These are phyloP conservation scores for Pleurotus platypus DNA, from an alignment of 768 basidiomycete genomes.

Conservation along the genomic window DNA sequence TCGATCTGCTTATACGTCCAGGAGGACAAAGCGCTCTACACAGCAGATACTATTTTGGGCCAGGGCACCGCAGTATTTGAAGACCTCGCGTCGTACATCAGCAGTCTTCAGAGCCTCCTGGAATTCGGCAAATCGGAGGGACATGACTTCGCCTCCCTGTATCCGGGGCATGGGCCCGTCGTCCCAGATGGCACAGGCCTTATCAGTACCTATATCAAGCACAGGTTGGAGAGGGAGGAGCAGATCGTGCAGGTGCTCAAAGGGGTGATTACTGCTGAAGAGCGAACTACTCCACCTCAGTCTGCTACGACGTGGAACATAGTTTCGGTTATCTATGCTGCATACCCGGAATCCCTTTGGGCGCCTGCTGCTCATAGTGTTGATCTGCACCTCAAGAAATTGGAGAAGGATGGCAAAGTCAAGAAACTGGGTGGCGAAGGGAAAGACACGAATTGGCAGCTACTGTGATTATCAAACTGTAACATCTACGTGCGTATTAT, in stretches of 20 bases:
- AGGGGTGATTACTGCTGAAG: conserved; percentile 21
- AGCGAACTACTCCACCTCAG: neutral
- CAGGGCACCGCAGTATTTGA: conserved; percentile 89
- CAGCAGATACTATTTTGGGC: conserved; percentile 88
- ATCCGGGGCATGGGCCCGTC: conserved; percentile 88
- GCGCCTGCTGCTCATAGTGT: conserved; percentile 68
- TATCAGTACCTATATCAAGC: conserved; percentile 71
- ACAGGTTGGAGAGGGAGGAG: conserved; percentile 76
- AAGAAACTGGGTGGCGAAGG: conserved; percentile 47
- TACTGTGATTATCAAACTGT: conserved; percentile 9
- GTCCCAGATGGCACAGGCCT: conserved; percentile 57
- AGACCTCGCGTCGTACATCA: conserved; percentile 69
- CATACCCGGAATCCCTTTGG: conserved; percentile 70
- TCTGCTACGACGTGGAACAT: conserved; percentile 54
- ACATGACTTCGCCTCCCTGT: conserved; percentile 47
- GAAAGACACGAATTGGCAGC: conserved; percentile 46
- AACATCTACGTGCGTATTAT: too few species aligned
- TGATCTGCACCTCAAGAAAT: conserved; percentile 69
- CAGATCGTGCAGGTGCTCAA: conserved; percentile 63
- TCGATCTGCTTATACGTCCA: conserved; percentile 73
- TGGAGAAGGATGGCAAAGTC: conserved; percentile 62
- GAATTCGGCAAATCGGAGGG: conserved; percentile 28
- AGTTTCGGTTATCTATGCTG: conserved; percentile 63
- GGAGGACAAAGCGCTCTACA: conserved; percentile 76
- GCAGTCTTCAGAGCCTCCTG: conserved; percentile 58